These are phyloP conservation scores for Crassisporium funariophilum DNA, from an alignment of 768 basidiomycete species.

Conservation along the genomic window DNA sequence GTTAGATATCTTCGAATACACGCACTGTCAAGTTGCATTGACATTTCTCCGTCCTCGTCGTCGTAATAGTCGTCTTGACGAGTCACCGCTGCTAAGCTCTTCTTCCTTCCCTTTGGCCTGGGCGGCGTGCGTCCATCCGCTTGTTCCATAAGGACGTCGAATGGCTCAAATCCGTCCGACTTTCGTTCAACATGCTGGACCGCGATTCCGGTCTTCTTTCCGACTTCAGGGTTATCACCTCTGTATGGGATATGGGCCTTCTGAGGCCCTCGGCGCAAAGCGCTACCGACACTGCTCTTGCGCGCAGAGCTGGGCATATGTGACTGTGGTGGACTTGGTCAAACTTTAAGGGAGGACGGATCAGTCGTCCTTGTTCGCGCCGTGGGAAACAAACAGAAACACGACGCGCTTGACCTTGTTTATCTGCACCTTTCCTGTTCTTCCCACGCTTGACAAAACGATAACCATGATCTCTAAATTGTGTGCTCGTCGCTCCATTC, in stretches of 20 bases:
- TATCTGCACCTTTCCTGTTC: constrained; percentile 13
- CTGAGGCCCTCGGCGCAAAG: constrained; percentile 57
- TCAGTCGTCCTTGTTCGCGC: not conserved
- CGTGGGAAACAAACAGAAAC: constrained; percentile 24
- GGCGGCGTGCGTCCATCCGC: constrained; percentile 70
- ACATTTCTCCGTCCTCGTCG: constrained; percentile 67
- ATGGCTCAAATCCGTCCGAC: constrained; percentile 83
- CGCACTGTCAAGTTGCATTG: constrained; percentile 80
- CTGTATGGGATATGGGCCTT: constrained; percentile 77
- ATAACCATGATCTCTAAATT: not conserved
- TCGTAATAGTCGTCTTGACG: constrained; percentile 45
- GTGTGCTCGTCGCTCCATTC: not conserved
- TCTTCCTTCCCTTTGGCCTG: constrained; percentile 51
- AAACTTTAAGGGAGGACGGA: not conserved
- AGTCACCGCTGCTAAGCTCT: constrained; percentile 40
- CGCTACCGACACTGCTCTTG: constrained; percentile 47
- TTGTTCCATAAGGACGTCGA: constrained; percentile 72
- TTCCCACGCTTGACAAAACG: not conserved
- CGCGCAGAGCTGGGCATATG: constrained; percentile 47
- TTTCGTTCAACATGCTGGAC: constrained; percentile 69
- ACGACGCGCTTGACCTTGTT: constrained; percentile 27
- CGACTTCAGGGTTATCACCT: constrained; percentile 74
- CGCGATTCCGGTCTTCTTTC: constrained; percentile 78
- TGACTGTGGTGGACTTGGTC: constrained; percentile 4
- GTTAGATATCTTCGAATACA: constrained; percentile 7